phyloP scores from a whole-genome alignment of 257 asterid species.

The Jacaranda mimosifolia region DNA sequence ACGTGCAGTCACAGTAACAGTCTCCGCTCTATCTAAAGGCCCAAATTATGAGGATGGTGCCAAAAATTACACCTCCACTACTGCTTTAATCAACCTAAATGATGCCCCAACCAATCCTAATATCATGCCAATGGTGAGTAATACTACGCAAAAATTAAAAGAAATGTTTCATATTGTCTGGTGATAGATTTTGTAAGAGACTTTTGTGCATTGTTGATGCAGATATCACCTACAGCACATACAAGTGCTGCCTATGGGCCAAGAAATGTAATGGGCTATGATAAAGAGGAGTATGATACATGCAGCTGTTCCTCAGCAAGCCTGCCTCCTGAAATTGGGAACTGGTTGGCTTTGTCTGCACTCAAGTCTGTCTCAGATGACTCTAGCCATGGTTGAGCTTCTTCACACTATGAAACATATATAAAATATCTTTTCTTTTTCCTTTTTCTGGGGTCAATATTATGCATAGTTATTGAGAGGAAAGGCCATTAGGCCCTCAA shows the following conservation, averaged over 20 bases:
- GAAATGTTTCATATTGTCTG: too few relatives aligned
- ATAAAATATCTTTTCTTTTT: slow-evolving; percentile 21
- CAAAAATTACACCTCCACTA: slow-evolving; percentile 37
- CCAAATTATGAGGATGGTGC: slow-evolving; percentile 47
- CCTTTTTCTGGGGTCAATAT: background rate
- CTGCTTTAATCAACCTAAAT: slow-evolving; percentile 58
- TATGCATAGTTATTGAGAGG: slow-evolving; percentile 7
- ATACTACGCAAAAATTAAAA: background rate
- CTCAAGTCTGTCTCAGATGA: slow-evolving; percentile 57
- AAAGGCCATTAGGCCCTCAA: background rate
- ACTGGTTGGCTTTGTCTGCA: slow-evolving; percentile 75
- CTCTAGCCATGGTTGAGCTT: slow-evolving; percentile 47
- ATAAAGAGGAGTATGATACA: slow-evolving; percentile 37
- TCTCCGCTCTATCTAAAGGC: slow-evolving; percentile 55
- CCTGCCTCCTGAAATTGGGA: slow-evolving; percentile 47
- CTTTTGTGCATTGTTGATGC: slow-evolving; percentile 8
- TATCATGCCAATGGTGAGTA: slow-evolving; percentile 53
- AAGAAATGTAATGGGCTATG: slow-evolving; percentile 24
- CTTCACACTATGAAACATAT: slow-evolving; percentile 19
- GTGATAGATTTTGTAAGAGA: too few relatives aligned
- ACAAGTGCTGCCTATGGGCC: slow-evolving; percentile 27
- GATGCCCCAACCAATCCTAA: slow-evolving; percentile 47
- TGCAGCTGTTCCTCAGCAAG: slow-evolving; percentile 53
- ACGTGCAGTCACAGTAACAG: slow-evolving; percentile 68
- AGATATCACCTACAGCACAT: slow-evolving; percentile 35